Evolutionary conservation across 768 basidiomycete species (phyloP).

Genomic region (Chalciporus chontae): DNA sequence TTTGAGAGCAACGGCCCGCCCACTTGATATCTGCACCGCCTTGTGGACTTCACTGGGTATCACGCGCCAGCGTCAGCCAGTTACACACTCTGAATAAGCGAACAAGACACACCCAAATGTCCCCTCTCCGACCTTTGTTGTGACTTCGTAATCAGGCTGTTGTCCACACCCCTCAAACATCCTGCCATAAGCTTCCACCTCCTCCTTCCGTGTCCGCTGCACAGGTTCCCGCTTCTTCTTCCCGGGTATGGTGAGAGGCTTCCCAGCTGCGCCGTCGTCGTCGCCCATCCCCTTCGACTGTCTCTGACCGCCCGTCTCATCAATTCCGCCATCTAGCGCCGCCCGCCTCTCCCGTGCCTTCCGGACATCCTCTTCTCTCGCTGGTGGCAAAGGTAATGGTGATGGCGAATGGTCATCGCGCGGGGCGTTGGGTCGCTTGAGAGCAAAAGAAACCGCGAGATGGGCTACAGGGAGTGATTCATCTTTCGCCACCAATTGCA

Average conservation of each 20-base stretch:
- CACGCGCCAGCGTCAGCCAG: slow-evolving; percentile 5
- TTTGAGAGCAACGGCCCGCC: slow-evolving; percentile 78
- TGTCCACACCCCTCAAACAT: slow-evolving; percentile 66
- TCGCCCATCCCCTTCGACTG: not conserved
- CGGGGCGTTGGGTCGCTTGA: slow-evolving; percentile 47
- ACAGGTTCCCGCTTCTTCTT: slow-evolving; percentile 42
- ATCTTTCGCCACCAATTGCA: slow-evolving; percentile 21
- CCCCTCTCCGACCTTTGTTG: slow-evolving; percentile 91
- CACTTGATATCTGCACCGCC: slow-evolving; percentile 62
- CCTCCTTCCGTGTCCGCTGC: slow-evolving; percentile 58
- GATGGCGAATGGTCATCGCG: slow-evolving; percentile 44
- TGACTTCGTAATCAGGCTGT: slow-evolving; percentile 73
- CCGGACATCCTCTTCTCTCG: slow-evolving; percentile 25
- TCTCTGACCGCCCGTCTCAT: slow-evolving; percentile 3
- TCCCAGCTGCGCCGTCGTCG: not conserved
- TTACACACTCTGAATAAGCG: not conserved
- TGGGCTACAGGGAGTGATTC: slow-evolving; percentile 36
- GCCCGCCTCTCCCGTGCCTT: slow-evolving; percentile 26
- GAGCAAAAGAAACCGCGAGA: slow-evolving; percentile 37
- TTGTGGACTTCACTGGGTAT: slow-evolving; percentile 82
- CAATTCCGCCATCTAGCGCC: slow-evolving; percentile 2
- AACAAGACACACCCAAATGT: slow-evolving; percentile 82
- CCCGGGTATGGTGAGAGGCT: not conserved
- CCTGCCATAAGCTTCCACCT: slow-evolving; percentile 64
- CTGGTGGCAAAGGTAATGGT: slow-evolving; percentile 32